phyloP scores from a whole-genome alignment of 148 eudicot species.

The Vaccinium macrocarpon region DNA sequence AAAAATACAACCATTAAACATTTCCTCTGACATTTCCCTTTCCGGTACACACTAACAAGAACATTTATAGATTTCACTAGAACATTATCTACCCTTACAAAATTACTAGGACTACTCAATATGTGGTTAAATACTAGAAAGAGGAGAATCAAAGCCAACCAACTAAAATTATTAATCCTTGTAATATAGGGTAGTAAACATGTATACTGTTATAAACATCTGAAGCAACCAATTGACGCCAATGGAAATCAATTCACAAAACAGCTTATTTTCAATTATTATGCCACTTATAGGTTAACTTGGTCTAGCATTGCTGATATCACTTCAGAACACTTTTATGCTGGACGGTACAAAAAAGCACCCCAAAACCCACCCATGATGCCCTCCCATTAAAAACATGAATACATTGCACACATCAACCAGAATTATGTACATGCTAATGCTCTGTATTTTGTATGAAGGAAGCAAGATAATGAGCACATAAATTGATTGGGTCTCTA shows the following conservation, averaged over 20 bases:
- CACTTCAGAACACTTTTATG: not conserved
- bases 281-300: not conserved
- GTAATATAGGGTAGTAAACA: not conserved
- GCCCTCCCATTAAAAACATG: not conserved
- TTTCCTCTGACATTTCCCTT: not conserved
- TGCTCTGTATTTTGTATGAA: not conserved
- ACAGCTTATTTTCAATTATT: not conserved
- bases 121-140: not conserved
- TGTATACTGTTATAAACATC: not conserved
- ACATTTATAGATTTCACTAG: not conserved
- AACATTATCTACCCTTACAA: not conserved
- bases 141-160: not conserved
- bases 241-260: not conserved
- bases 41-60: not conserved
- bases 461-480: not conserved
- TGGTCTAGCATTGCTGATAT: not conserved
- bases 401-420: not conserved
- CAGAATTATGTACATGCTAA: not conserved
- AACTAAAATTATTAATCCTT: not conserved
- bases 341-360: not conserved
- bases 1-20: not conserved
- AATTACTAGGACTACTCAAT: not conserved
- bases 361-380: not conserved
- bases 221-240: not conserved
- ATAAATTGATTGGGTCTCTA: not conserved